Percentiles rank a stretch among this genome's conserved stretches.
Evolutionary conservation across 2,329 filamentous ascomycete species (phyloP).

Genomic region (Ophiostoma montium): DNA sequence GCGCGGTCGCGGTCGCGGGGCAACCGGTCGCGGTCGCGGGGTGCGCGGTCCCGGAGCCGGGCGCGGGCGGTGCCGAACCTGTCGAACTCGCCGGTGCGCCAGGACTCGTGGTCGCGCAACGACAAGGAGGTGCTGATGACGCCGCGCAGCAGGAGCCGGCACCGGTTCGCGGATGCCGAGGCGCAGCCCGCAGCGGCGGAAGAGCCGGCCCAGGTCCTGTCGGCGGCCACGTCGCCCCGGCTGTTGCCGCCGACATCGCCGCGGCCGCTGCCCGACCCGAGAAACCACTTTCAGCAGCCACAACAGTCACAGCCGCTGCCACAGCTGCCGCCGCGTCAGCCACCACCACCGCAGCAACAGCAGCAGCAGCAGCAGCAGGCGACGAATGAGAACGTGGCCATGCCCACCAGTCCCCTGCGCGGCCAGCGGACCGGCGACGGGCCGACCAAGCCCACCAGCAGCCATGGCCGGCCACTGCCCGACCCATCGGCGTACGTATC

Average conservation of each 20-base stretch:
- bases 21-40: slow-evolving; percentile 13
- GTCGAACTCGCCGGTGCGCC: slow-evolving; percentile 29
- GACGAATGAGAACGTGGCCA: not conserved
- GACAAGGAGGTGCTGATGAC: slow-evolving; percentile 51
- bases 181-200: not conserved
- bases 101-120: slow-evolving; percentile 50
- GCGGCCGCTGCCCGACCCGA: slow-evolving; percentile 28
- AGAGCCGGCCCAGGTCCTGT: slow-evolving; percentile 7
- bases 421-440: slow-evolving; percentile 15
- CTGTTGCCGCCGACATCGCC: slow-evolving; percentile 18
- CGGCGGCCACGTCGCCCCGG: not conserved
- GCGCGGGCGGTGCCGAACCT: slow-evolving; percentile 11
- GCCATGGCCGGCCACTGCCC: slow-evolving; percentile 36
- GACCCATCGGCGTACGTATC: slow-evolving; percentile 27
- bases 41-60: slow-evolving; percentile 12
- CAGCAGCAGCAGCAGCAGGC: slow-evolving; percentile 1
- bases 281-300: slow-evolving; percentile 2
- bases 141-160: slow-evolving; percentile 30
- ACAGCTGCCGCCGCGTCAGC: slow-evolving; percentile 10
- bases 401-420: slow-evolving; percentile 2
- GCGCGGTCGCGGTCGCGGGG: slow-evolving; percentile 20
- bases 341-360: not conserved
- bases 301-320: slow-evolving; percentile 1
- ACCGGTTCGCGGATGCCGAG: slow-evolving; percentile 13
- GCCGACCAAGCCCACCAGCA: slow-evolving; percentile 19